Evolutionary conservation across 1,139 yeast genomes (phyloP), one percentile per base, ranked within the genome.

Genomic region (Diutina sp.): DNA sequence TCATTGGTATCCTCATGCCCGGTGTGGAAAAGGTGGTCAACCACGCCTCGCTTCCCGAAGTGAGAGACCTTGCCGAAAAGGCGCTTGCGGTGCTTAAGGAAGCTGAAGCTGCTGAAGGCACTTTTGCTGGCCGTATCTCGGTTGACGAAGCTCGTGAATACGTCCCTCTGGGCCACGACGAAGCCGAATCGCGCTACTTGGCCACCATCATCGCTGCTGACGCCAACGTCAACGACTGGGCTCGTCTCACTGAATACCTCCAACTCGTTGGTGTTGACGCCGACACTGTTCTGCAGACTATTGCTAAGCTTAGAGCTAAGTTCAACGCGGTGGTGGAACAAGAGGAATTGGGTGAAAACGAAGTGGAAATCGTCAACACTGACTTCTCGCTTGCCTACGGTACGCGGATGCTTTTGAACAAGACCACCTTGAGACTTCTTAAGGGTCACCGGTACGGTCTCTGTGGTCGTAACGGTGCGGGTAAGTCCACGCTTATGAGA

Each of bases 401-500:
- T 72, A 88, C 97, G 50, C 85, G 98, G 73, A 93, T 93, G 97
- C 80, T 93, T 65, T 77, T 93, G 65, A 93, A 91, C 79, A 91
- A 93, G 73, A 91, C 99, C 57, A 86, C 79, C 61, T 76, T 93
- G 68, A 82, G 96, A 67, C 79, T 93, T 60, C 77, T 88, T 66
- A 90, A 91, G 75, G 99, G 99, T 64, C 97, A 89, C 72, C 83
- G 99, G 71, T 93, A 93, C 68, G 99, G 99, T 76, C 81, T 93
- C 61, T 90, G 97, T 78, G 99, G 99, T 67, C 83, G 98, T 73
- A 93, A 93, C 70, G 99, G 99, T 80, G 97, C 97, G 59, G 99
- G 99, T 76, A 93, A 93, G 72, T 90, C 97, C 18, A 93, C 99
- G 21, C 78, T 93, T 66, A 91, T 93, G 98, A 83, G 99, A 72